These are phyloP conservation scores for Lomentospora prolificans DNA, from an alignment of 2,329 filamentous ascomycete species.

Conservation along the genomic window DNA sequence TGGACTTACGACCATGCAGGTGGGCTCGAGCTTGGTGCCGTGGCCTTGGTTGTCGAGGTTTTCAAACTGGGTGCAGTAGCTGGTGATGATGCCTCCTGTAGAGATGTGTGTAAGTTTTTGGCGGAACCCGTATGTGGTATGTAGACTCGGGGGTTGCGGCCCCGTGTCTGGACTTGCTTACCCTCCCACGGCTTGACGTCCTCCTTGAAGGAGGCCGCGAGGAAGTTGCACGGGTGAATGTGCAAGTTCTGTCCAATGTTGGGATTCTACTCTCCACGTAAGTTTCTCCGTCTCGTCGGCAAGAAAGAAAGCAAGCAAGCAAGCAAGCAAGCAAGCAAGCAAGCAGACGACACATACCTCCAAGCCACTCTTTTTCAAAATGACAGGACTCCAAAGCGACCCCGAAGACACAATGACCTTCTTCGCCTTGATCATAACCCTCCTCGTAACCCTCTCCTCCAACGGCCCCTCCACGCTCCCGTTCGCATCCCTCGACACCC, in stretches of 20 bases:
- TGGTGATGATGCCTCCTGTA: slow-evolving; percentile 68
- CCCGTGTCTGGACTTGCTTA: too few species aligned
- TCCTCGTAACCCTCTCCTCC: slow-evolving; percentile 40
- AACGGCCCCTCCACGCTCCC: slow-evolving; percentile 36
- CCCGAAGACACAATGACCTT: slow-evolving; percentile 73
- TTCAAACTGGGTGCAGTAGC: slow-evolving; percentile 66
- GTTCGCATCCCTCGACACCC: slow-evolving; percentile 60
- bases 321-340: background rate
- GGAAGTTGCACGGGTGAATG: slow-evolving; percentile 61
- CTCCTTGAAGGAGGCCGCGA: slow-evolving; percentile 56
- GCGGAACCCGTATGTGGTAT: background rate
- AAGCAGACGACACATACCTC: slow-evolving; percentile 42
- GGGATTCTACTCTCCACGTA: slow-evolving; percentile 42
- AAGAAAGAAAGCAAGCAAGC: background rate
- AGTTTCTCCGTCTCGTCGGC: background rate
- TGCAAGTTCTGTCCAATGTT: slow-evolving; percentile 77
- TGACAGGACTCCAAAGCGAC: slow-evolving; percentile 63
- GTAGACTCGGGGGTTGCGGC: too few species aligned
- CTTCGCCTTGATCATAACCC: slow-evolving; percentile 66
- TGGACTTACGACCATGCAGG: slow-evolving; percentile 52
- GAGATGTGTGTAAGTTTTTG: background rate
- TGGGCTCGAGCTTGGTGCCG: slow-evolving; percentile 71
- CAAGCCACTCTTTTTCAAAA: slow-evolving; percentile 70
- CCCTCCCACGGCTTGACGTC: slow-evolving; percentile 61
- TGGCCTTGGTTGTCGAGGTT: slow-evolving; percentile 74